phyloP scores from a whole-genome alignment of 768 basidiomycete species.

The Lentinula edodes region DNA sequence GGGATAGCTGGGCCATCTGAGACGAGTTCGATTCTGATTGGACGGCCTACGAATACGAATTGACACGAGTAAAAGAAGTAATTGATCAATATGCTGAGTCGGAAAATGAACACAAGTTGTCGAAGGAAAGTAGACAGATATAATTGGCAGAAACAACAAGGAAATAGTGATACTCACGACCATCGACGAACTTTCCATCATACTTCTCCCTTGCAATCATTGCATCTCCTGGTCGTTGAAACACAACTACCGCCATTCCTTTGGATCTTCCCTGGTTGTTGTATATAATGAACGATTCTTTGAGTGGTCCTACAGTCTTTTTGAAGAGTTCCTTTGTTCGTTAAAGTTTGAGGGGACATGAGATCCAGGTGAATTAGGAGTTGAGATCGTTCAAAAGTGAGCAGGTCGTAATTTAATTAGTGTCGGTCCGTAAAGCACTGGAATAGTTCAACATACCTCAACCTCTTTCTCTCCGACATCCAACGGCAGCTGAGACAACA shows the following conservation, averaged over 20 bases:
- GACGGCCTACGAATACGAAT: conserved; percentile 40
- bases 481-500: conserved; percentile 58
- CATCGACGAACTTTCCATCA: conserved; percentile 72
- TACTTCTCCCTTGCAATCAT: conserved; percentile 60
- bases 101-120: too few relatives aligned
- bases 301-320: conserved; percentile 72
- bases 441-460: conserved; percentile 37
- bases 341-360: not conserved
- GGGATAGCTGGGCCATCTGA: conserved; percentile 26
- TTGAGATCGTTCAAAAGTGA: not conserved
- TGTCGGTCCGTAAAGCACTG: too few relatives aligned
- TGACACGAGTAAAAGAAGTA: too few relatives aligned
- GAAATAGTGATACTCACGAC: conserved; percentile 32
- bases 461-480: conserved; percentile 68
- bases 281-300: conserved; percentile 66
- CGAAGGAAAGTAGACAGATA: not conserved
- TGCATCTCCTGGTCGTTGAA: conserved; percentile 62
- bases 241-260: conserved; percentile 74
- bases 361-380: not conserved
- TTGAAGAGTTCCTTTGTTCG: conserved; percentile 63
- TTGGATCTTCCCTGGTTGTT: conserved; percentile 73
- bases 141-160: not conserved
- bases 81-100: too few relatives aligned
- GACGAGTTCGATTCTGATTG: conserved; percentile 62
- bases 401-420: not conserved